Conservation (phyloP, 129 eudicot species). For the Sambucus nigra region DNA sequence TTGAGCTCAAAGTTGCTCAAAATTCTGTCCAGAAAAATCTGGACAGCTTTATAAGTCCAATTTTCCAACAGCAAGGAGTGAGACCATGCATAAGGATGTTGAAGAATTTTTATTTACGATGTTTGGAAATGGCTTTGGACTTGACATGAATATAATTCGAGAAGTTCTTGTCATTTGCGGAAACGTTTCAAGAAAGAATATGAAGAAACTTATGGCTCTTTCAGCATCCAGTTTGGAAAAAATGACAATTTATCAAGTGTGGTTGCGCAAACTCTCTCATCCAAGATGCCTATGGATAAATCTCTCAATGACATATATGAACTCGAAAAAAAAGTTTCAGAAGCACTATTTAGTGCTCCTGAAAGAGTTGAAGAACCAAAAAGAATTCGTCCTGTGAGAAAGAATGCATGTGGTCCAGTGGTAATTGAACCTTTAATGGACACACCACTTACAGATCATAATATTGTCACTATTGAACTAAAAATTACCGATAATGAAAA, state of each 20-base stretch:
- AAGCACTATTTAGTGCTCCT: constrained; percentile 40
- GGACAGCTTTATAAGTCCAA: too few species aligned
- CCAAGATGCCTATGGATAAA: constrained; percentile 16
- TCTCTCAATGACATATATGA: constrained; percentile 17
- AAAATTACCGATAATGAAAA: constrained; percentile 23
- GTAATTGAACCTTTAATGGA: constrained; percentile 55
- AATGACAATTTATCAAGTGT: constrained; percentile 26
- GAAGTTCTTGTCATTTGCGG: too few species aligned
- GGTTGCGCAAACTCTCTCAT: constrained; percentile 16
- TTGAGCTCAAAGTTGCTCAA: too few species aligned
- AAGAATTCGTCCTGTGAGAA: constrained; percentile 17
- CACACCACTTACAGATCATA: constrained; percentile 11
- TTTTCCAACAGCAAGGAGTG: too few species aligned
- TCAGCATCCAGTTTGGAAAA: constrained; percentile 44
- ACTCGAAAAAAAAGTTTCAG: constrained; percentile 47
- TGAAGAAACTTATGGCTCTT: constrained; percentile 59
- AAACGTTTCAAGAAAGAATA: too few species aligned
- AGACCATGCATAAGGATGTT: too few species aligned
- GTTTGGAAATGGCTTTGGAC: too few species aligned
- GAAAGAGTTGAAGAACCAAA: constrained; percentile 28
- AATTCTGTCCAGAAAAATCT: too few species aligned
- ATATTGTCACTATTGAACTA: constrained; percentile 26
- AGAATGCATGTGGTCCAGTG: constrained; percentile 29
- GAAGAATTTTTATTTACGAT: too few species aligned
- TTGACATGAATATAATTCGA: too few species aligned